Evolutionary conservation across 2,329 filamentous ascomycete species (phyloP).

Genomic region (Exophiala aquamarina): DNA sequence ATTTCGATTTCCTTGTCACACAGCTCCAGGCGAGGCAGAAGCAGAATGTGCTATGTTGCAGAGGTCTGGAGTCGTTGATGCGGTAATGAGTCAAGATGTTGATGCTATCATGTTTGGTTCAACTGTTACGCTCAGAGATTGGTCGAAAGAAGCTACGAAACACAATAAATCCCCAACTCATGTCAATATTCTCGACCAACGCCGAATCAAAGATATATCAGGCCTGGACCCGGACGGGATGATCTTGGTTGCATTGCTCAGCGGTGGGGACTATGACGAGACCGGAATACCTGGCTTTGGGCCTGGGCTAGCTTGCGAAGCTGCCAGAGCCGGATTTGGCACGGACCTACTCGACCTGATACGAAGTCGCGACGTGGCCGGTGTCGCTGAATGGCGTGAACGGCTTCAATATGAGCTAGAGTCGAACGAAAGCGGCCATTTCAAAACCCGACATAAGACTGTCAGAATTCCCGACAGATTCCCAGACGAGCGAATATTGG

Average conservation of each 20-base stretch:
- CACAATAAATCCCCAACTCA: slow-evolving; percentile 74
- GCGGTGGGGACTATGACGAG: slow-evolving; percentile 89
- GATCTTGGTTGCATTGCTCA: slow-evolving; percentile 92
- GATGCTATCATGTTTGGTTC: slow-evolving; percentile 98
- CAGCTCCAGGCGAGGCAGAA: slow-evolving; percentile 92
- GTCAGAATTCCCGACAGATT: slow-evolving; percentile 77
- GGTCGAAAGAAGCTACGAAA: slow-evolving; percentile 70
- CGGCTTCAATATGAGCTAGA: slow-evolving; percentile 71
- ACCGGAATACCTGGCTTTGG: slow-evolving; percentile 87
- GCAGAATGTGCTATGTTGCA: slow-evolving; percentile 92
- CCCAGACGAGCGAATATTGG: slow-evolving; percentile 73
- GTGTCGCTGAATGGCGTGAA: slow-evolving; percentile 63
- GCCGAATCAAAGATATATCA: slow-evolving; percentile 54
- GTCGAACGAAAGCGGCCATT: slow-evolving; percentile 81
- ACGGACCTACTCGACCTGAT: slow-evolving; percentile 39
- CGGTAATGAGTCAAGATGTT: slow-evolving; percentile 92
- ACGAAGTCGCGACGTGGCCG: slow-evolving; percentile 29
- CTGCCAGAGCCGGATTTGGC: slow-evolving; percentile 84
- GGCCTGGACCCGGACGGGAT: slow-evolving; percentile 82
- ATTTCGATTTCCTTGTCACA: slow-evolving; percentile 81
- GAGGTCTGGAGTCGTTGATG: slow-evolving; percentile 78
- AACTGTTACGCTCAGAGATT: slow-evolving; percentile 73
- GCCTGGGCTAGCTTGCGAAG: slow-evolving; percentile 84
- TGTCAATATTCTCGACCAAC: slow-evolving; percentile 74
- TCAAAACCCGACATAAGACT: slow-evolving; percentile 71